A percentile compares a stretch with the other conserved stretches of the same genome.
These are phyloP conservation scores for Pseudogymnoascus sp. DNA, from an alignment of 2,329 filamentous ascomycete species.

Conservation along the genomic window DNA sequence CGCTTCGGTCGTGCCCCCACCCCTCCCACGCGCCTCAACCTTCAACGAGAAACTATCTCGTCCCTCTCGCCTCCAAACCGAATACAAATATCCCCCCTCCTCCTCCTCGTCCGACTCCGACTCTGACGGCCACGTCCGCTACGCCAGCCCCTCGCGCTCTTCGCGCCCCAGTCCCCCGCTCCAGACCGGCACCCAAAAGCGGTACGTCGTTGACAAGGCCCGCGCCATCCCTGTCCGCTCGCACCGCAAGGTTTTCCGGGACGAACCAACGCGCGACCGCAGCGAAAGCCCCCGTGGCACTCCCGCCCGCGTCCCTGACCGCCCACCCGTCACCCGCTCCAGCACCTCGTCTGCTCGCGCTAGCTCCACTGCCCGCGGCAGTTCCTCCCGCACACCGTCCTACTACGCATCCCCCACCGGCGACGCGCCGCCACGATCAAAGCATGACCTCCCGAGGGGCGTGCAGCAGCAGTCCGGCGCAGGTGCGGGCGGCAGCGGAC, in stretches of 20 bases:
- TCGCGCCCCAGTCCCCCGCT: conserved; percentile 14
- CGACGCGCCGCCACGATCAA: background rate
- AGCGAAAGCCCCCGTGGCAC: conserved; percentile 19
- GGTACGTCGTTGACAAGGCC: conserved; percentile 22
- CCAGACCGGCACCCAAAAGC: background rate
- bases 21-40: conserved; percentile 24
- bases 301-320: conserved; percentile 14
- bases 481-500: background rate
- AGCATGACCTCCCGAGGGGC: background rate
- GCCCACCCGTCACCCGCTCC: conserved; percentile 15
- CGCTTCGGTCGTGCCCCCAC: conserved; percentile 4
- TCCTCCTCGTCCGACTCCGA: conserved; percentile 13
- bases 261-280: conserved; percentile 20
- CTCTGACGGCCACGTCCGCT: conserved; percentile 18
- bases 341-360: background rate
- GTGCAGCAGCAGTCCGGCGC: background rate
- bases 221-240: conserved; percentile 17
- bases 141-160: conserved; percentile 12
- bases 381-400: background rate
- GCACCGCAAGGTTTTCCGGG: conserved; percentile 19
- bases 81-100: conserved; percentile 18
- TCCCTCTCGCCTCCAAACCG: background rate
- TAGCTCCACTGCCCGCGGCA: background rate
- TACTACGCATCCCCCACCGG: background rate
- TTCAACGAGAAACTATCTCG: conserved; percentile 15